A percentile compares a stretch with the other conserved stretches of the same genome.
phyloP scores from a whole-genome alignment of 192 early-diverging fungal genomes.

The Coemansia sp. region DNA sequence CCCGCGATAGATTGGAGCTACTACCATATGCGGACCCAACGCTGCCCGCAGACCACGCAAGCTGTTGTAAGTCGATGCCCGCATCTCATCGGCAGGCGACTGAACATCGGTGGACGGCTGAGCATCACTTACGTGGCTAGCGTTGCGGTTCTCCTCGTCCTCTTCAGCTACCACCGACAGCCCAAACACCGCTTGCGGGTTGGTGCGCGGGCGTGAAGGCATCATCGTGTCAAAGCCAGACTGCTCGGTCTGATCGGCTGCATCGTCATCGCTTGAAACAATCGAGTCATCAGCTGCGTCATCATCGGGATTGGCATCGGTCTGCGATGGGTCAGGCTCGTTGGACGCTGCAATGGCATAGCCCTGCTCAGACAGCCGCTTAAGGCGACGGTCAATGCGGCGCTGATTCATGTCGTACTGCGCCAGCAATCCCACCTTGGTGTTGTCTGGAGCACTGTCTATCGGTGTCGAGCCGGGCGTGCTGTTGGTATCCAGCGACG shows the following conservation, averaged over 20 bases:
- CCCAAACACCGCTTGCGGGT: slow-evolving; percentile 31
- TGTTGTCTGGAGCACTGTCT: slow-evolving; percentile 39
- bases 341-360: not conserved
- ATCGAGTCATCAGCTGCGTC: not conserved
- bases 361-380: slow-evolving; percentile 19
- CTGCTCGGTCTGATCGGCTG: not conserved
- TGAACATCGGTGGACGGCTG: slow-evolving; percentile 9
- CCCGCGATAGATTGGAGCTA: slow-evolving; percentile 9
- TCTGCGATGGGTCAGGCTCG: not conserved
- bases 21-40: slow-evolving; percentile 2
- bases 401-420: slow-evolving; percentile 42
- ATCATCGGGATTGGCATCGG: not conserved
- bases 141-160: slow-evolving; percentile 33
- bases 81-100: slow-evolving; percentile 9
- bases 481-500: slow-evolving; percentile 38
- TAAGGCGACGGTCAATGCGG: slow-evolving; percentile 17
- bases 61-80: not conserved
- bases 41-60: slow-evolving; percentile 21
- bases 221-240: slow-evolving; percentile 30
- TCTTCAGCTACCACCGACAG: slow-evolving; percentile 43
- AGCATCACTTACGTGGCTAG: slow-evolving; percentile 26
- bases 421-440: slow-evolving; percentile 37
- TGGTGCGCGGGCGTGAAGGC: slow-evolving; percentile 31
- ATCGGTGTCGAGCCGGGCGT: slow-evolving; percentile 37
- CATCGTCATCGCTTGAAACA: slow-evolving; percentile 1